Base-by-base conservation (phyloP, 228 moss, liverwort and hornwort species). In the Sphagnum fallax region DNA sequence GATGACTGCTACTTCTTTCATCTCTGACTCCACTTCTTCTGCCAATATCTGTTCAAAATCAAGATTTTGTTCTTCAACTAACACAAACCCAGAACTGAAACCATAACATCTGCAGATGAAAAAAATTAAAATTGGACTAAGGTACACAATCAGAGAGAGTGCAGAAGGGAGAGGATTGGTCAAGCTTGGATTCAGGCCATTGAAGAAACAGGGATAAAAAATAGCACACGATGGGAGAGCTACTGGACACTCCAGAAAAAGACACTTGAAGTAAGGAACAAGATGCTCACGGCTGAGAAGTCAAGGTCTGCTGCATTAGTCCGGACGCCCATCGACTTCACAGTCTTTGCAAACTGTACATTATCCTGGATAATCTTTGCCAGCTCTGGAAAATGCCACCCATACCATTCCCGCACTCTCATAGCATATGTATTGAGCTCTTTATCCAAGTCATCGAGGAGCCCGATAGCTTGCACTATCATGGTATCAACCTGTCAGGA, bases 371-470 rank as follows among this genome's bases (percentile, higher is more conserved):
- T 74, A 53, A 95, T 89, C 73, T 87, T 92, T 5, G 84, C 87
- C 15, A 95, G 73, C 81, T 95, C 95, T 0, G 92, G 95, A 13
- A 92, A 90, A 66, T 95, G 92, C 92, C 92, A 95, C 6, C 92
- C 92, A 60, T 92, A 95, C 92, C 95, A 92, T 79, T 95, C 92
- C 4, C 95, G 75, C 32, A 95, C 95, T 62, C 95, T 78, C 92
- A 95, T 95, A 4, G 92, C 90, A 62, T 95, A 95, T 0, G 89
- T 90, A 69, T 92, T 92, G 15, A 92, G 74, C 74, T 92, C 92
- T 84, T 95, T 95, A 67, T 95, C 90, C 66, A 95, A 58, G 51
- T 95, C 95, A 63, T 95, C 92, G 64, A 95, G 73, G 55, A 95
- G 78, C 14, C 87, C 90, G 53, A 95, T 90, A 2, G 95, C 92